Evolutionary conservation across 75 land plant species (phyloP), one percentile per base, ranked within the genome.

Genomic region (Isoetes taiwanensis): DNA sequence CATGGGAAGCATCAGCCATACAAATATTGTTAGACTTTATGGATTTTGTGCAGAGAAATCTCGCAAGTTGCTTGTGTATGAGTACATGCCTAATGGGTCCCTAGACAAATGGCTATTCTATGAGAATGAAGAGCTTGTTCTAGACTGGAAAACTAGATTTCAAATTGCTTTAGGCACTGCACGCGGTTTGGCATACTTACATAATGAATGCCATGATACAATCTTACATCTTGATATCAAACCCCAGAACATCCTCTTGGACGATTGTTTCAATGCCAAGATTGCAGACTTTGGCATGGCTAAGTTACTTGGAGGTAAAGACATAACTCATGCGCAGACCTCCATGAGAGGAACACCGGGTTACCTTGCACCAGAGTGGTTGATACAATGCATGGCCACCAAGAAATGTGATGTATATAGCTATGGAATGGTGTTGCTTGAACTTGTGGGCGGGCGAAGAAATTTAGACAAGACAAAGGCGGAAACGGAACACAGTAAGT

Each of bases 381-480:
- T 46, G 19, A 19, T 46, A 6, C 5, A n/a, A 19, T 6, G 5
- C 50, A 46, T n/a, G 6, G 50, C 50, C 16, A 46, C 50, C 25
- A 46, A 46, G 16, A 46, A 46, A 46, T 46, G 50, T n/a, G 50
- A 46, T n/a, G 50, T 46, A 19, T 46, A 46, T 23, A 46, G 50
- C 50, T 46, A 46, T 46, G 50, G 50, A 6, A 46, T 46, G 50
- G 50, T 46, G 6, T 23, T 46, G 16, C 16, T 46, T 6, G 50
- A 46, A 23, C 50, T 46, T 5, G 25, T 46, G 6, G 50, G 50
- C 6, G 50, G 50, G 19, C 16, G 50, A 23, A 46, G 25, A 4
- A 46, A 46, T 23, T 16, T 46, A 23, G 50, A 46, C 23, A 19
- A 19, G 19, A n/a, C 50, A 6, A 46, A 46, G 50, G 25, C 5